These are phyloP conservation scores for Xylariaceae sp. DNA, from an alignment of 2,329 filamentous ascomycete genomes.

Conservation along the genomic window DNA sequence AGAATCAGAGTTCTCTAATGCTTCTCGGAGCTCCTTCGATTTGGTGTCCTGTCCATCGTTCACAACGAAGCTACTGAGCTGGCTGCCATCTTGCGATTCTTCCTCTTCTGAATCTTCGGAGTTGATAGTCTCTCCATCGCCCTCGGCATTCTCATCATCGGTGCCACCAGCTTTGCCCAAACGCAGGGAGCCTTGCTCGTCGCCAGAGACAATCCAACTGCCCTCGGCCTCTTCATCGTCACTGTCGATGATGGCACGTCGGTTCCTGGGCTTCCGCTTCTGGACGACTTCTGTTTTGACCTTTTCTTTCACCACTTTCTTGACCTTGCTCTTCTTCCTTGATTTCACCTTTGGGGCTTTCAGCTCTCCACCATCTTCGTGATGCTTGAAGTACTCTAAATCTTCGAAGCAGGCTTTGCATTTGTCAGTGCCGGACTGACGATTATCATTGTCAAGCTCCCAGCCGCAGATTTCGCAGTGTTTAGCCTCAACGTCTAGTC, in stretches of 20 bases:
- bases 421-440: slow-evolving; percentile 45
- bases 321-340: slow-evolving; percentile 36
- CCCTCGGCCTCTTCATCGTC: slow-evolving; percentile 68
- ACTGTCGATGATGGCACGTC: slow-evolving; percentile 50
- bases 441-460: slow-evolving; percentile 58
- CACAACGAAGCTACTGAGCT: slow-evolving; percentile 58
- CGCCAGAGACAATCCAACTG: slow-evolving; percentile 77
- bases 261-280: slow-evolving; percentile 39
- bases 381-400: slow-evolving; percentile 63
- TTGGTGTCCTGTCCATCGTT: slow-evolving; percentile 49
- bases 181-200: slow-evolving; percentile 61
- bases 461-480: slow-evolving; percentile 83
- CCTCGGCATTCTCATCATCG: slow-evolving; percentile 87
- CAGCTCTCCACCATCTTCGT: slow-evolving; percentile 44
- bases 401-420: slow-evolving; percentile 79
- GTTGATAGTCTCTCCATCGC: slow-evolving; percentile 77
- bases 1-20: slow-evolving; percentile 33
- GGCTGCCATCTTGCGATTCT: slow-evolving; percentile 50
- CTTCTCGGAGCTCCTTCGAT: slow-evolving; percentile 32
- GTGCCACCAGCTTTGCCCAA: slow-evolving; percentile 79
- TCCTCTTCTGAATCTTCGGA: slow-evolving; percentile 69
- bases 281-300: slow-evolving; percentile 35
- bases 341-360: slow-evolving; percentile 44
- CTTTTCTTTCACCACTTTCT: slow-evolving; percentile 39
- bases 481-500: slow-evolving; percentile 75